Evolutionary conservation across 345 rosid genomes (phyloP), one percentile per base, ranked within the genome.

Genomic region (Lumnitzera racemosa): DNA sequence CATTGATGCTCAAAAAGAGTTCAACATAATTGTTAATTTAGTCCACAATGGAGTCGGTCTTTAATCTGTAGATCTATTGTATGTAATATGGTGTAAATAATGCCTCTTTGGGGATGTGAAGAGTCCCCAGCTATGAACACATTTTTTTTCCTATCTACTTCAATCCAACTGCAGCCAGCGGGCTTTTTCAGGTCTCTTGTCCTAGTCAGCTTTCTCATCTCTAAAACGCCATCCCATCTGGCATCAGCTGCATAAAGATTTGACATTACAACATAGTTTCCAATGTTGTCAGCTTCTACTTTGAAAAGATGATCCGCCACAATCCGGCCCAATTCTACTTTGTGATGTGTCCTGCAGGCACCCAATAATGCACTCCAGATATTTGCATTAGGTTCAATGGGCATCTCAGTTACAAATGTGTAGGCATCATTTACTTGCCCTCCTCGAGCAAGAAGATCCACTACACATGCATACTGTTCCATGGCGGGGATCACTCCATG

Each of bases 121-220:
- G 50, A 73, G 67, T 88, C 96, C 70, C 86, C 96, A 56, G 92
- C 89, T 49, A 88, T 58, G 78, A 90, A 90, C 27, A 70, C 76
- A 69, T 67, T 81, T 71, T 68, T 80, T 70, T 61, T 60, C 66
- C 74, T 80, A 57, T 78, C 88, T 68, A 82, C 77, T 71, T 90
- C 97, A 65, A 90, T 81, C 97, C 97, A 88, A 76, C 97, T 90
- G 75, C 94, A 86, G 62, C 91, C 97, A 20, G 89, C 88, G 55
- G 86, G 82, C 77, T 88, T 90, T 78, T 74, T 80, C 69, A 88
- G 69, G 69, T 82, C 88, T 73, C 78, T 82, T 10, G 54, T 71
- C 70, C 68, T 88, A 89, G 86, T 88, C 66, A 74, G 56, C 64
- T 81, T 88, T 75, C 98, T 86, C 76, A 80, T 65, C 79, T 86